Base-by-base conservation (phyloP, 176 grass and related monocot genomes). In the Elymus sibiricus region DNA sequence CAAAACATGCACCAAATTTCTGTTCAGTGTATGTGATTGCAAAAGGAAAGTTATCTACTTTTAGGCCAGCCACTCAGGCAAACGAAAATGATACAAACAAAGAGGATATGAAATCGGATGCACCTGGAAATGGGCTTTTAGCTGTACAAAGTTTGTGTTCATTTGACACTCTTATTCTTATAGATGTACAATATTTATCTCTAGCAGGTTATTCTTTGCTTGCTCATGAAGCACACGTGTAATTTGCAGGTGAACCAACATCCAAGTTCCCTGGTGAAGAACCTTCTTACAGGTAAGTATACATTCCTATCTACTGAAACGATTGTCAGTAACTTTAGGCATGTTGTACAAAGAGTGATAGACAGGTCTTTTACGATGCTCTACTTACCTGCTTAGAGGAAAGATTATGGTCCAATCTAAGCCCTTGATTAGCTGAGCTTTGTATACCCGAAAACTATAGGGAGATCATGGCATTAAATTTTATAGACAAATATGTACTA, bases 11-110 rank as follows among this genome's bases (percentile, higher is more conserved):
- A 35, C 92, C 94, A 62, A 83, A 79, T 29, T 94, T 87, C 82
- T 97, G 90, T 78, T 92, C 83, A 9, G 77, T 97, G 16, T 97
- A 94, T 82, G 87, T 97, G 19, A 94, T 97, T 92, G 79, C 94
- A 37, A 97, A 94, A 87, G 94, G 94, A 44, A 97, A 97, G 82
- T 64, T 94, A 29, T 91, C 85, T 61, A 92, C 92, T 40, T 86
- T 92, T 76, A 89, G 90, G 34, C 89, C 85, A 25, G 87, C 94
- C 64, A 90, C 84, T 71, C 77, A 66, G 17, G 85, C 79, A 86
- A 92, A 67, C 61, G 70, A 40, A 70, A 66, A 76, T 74, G 83
- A 88, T 56, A 76, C 38, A 42, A 62, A 43, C 79, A 72, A 69
- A 77, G 75, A 79, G 77, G 71, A 82, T 53, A 35, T 27, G 37